phyloP scores from a whole-genome alignment of 1,284 basidiomycete genomes.

The Sporisorium iseilematis-ciliati region DNA sequence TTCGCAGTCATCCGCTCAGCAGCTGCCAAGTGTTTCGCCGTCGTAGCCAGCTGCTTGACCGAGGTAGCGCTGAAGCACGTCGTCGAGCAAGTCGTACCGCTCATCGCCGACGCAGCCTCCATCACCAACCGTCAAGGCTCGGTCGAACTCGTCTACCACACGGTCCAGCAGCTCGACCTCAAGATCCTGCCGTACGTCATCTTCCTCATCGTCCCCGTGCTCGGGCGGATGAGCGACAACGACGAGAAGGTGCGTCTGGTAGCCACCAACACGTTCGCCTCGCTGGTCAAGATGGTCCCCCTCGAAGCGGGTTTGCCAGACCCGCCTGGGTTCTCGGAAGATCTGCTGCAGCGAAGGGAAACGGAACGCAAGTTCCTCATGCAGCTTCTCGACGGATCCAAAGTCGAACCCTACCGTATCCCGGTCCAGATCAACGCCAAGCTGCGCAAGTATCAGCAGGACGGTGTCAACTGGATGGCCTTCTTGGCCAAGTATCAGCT shows the following conservation, averaged over 20 bases:
- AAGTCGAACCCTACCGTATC: slow-evolving; percentile 90
- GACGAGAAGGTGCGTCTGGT: slow-evolving; percentile 91
- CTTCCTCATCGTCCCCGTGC: slow-evolving; percentile 94
- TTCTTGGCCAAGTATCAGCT: slow-evolving; percentile 87
- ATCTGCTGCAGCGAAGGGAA: slow-evolving; percentile 80
- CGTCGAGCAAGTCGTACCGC: slow-evolving; percentile 86
- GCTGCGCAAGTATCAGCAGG: slow-evolving; percentile 95
- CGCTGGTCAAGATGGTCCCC: slow-evolving; percentile 98
- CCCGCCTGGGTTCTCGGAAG: slow-evolving; percentile 89
- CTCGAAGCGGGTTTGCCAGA: slow-evolving; percentile 96
- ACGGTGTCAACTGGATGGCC: slow-evolving; percentile 98
- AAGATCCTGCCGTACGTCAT: slow-evolving; percentile 96
- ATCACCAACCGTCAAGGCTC: slow-evolving; percentile 87
- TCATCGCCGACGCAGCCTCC: slow-evolving; percentile 83
- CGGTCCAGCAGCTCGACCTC: slow-evolving; percentile 90
- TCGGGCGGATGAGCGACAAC: slow-evolving; percentile 96
- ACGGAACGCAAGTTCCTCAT: slow-evolving; percentile 91
- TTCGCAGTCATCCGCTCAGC: slow-evolving; percentile 90
- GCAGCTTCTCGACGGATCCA: slow-evolving; percentile 82
- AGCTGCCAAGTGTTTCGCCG: slow-evolving; percentile 87
- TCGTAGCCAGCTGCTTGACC: slow-evolving; percentile 86
- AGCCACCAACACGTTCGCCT: slow-evolving; percentile 95
- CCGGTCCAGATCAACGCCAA: slow-evolving; percentile 93
- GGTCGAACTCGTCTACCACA: slow-evolving; percentile 85
- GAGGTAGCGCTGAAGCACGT: slow-evolving; percentile 87